Conservation (phyloP, 169 alveolate genomes). For the Haemoproteus tartakovskyi region DNA sequence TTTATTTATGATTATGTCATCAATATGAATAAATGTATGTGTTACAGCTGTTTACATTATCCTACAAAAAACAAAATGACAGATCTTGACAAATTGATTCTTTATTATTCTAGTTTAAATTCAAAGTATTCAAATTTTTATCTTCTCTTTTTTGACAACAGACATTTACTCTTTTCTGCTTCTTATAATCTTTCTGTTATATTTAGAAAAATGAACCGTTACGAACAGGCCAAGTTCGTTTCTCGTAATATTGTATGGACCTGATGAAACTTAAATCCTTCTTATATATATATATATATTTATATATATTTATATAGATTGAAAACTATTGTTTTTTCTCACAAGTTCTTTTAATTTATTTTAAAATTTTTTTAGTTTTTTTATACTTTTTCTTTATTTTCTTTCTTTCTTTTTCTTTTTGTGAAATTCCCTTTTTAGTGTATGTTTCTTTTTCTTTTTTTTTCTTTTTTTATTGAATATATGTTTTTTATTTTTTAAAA, state of each 20-base stretch:
- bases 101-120: conserved; percentile 26
- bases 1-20: conserved; percentile 37
- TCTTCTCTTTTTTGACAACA: conserved; percentile 44
- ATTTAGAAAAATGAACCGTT: conserved; percentile 25
- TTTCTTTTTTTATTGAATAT: too few species aligned
- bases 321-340: too few species aligned
- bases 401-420: too few species aligned
- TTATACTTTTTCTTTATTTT: too few species aligned
- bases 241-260: conserved; percentile 39
- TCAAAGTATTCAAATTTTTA: conserved; percentile 34
- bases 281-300: too few species aligned
- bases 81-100: background rate
- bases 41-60: conserved; percentile 34
- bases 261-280: too few species aligned
- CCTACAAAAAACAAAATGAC: background rate
- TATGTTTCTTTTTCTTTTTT: too few species aligned
- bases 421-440: too few species aligned
- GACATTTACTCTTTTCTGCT: conserved; percentile 53
- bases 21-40: conserved; percentile 63
- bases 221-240: conserved; percentile 44
- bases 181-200: conserved; percentile 42
- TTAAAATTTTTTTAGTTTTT: too few species aligned
- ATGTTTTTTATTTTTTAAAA: too few species aligned
- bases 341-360: too few species aligned
- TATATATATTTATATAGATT: too few species aligned